Conservation (phyloP, 257 asterid species). For the Nicotiana noctiflora region DNA sequence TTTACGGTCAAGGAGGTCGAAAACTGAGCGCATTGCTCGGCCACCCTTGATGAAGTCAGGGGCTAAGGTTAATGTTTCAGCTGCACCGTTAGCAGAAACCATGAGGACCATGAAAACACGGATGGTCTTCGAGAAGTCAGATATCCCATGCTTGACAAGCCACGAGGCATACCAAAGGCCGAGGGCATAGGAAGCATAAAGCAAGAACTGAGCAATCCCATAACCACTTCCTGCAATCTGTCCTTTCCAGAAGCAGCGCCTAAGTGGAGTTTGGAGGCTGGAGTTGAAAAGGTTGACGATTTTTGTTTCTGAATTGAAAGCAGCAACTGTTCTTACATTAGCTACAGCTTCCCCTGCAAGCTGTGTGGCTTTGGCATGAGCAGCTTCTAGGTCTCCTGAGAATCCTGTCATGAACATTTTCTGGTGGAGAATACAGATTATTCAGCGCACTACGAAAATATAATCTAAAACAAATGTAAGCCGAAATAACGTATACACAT, state of each 20-base stretch:
- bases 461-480: not conserved
- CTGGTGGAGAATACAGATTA: conserved; percentile 26
- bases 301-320: conserved; percentile 72
- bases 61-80: conserved; percentile 81
- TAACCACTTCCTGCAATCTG: conserved; percentile 85
- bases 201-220: conserved; percentile 77
- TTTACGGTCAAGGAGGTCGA: conserved; percentile 72
- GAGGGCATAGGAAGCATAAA: conserved; percentile 77
- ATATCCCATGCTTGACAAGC: conserved; percentile 84
- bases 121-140: conserved; percentile 81
- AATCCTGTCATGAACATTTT: conserved; percentile 95
- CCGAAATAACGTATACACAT: not conserved
- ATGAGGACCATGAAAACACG: conserved; percentile 94
- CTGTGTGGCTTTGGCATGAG: conserved; percentile 85
- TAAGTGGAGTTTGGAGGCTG: conserved; percentile 55
- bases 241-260: conserved; percentile 91
- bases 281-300: conserved; percentile 53
- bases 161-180: conserved; percentile 96
- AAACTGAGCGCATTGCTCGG: conserved; percentile 80
- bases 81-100: conserved; percentile 93
- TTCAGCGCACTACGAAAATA: not conserved
- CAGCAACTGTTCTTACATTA: conserved; percentile 79
- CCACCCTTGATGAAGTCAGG: conserved; percentile 92
- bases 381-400: conserved; percentile 89
- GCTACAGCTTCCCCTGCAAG: conserved; percentile 96